Evolutionary conservation across 352 stramenopile species (phyloP), one percentile per base, ranked within the genome.

Genomic region (Saprolegnia parasitica): DNA sequence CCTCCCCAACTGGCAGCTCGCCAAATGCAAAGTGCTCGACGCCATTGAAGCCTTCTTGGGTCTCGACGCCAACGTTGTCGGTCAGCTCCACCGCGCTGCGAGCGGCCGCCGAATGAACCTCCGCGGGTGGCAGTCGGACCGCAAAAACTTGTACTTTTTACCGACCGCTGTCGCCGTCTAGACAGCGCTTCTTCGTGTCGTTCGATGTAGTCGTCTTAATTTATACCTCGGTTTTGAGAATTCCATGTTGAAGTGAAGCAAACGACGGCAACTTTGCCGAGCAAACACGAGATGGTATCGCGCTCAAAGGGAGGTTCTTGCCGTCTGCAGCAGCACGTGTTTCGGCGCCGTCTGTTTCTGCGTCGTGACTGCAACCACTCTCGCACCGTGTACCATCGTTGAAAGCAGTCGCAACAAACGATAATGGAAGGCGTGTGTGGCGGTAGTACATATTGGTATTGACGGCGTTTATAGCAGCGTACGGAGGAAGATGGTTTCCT

Each of bases 401-500:
- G n/a, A n/a, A n/a, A n/a, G n/a, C n/a, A n/a, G n/a, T n/a, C n/a
- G n/a, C n/a, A 35, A 35, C 2, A 35, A 54, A 23, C 1, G 21
- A 54, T 23, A 54, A 20, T 23, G 2, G 46, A 23, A 6, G 18
- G 46, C n/a, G 42, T 32, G 39, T 46, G 8, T 46, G 15, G 39
- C 39, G 15, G 39, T 16, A 16, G 15, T 46, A 15, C 15, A 46
- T 46, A 46, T 46, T 46, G 39, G 39, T 46, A 46, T 8, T 8
- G 39, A 46, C 15, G 15, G 39, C 39, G 50, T 63, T 65, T 90
- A 93, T 29, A 93, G 66, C 65, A 93, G 74, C 13, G 85, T 89
- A 45, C 85, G 85, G 46, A 93, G 71, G 68, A 93, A 88, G 65
- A 93, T 90, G 42, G 85, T 93, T 72, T 93, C 85, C 73, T 91